Conservation (phyloP, 2,329 filamentous ascomycete genomes). For the Sarocladium strictum region DNA sequence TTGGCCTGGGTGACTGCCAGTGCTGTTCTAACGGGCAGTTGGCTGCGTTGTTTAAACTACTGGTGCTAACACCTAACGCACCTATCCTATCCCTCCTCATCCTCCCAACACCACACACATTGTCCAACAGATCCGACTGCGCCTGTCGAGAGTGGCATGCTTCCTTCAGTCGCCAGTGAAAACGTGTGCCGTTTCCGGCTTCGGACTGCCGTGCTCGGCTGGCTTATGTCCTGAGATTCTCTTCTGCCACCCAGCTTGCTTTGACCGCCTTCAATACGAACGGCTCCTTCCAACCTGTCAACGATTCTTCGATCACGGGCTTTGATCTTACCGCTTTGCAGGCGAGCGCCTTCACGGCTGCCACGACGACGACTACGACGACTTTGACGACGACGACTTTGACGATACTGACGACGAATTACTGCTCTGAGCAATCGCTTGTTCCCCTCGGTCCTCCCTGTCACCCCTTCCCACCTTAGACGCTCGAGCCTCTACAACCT, state of each 20-base stretch:
- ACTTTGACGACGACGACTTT: not conserved
- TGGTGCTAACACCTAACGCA: constrained; percentile 4
- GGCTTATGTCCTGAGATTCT: not conserved
- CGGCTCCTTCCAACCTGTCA: not conserved
- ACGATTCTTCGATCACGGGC: not conserved
- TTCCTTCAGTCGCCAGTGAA: not conserved
- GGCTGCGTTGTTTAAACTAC: constrained; percentile 9
- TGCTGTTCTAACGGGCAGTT: not conserved
- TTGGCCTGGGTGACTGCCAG: not conserved
- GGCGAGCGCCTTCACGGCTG: not conserved
- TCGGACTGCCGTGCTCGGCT: not conserved
- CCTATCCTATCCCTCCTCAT: not conserved
- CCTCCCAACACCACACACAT: not conserved
- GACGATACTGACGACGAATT: not conserved
- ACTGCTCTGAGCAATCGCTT: not conserved
- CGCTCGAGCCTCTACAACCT: constrained; percentile 2
- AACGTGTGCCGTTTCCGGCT: constrained; percentile 2
- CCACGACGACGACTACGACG: not conserved
- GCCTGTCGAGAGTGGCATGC: constrained; percentile 4
- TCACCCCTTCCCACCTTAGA: not conserved
- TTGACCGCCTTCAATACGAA: not conserved
- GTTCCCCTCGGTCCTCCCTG: not conserved
- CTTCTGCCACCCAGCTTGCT: not conserved
- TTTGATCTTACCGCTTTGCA: not conserved
- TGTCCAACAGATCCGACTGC: not conserved